Percentiles rank a stretch among this genome's conserved stretches.
phyloP scores from a whole-genome alignment of 805 yeast genomes.

The Ogataea corticis region DNA sequence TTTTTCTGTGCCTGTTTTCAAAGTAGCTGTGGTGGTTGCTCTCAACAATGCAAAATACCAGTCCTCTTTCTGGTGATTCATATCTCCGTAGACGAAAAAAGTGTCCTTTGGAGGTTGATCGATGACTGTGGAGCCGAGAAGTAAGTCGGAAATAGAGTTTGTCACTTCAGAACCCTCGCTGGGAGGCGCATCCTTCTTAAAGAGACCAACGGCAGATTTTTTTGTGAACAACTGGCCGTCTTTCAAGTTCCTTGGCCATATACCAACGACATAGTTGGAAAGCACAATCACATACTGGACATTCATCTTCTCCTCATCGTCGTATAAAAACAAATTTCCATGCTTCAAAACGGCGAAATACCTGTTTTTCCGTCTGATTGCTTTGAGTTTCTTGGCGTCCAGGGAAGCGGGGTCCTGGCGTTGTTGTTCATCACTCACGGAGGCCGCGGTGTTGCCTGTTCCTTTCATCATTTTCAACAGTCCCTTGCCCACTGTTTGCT shows the following conservation, averaged over 20 bases:
- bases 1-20: conserved; percentile 20
- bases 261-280: conserved; percentile 63
- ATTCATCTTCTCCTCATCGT: conserved; percentile 62
- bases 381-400: conserved; percentile 40
- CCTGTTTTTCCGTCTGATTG: conserved; percentile 53
- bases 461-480: conserved; percentile 26
- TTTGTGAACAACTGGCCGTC: conserved; percentile 84
- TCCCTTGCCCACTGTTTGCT: conserved; percentile 8
- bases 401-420: conserved; percentile 30
- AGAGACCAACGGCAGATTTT: conserved; percentile 73
- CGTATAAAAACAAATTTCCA: conserved; percentile 85
- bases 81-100: conserved; percentile 71
- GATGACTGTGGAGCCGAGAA: conserved; percentile 19
- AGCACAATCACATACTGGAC: conserved; percentile 79
- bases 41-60: conserved; percentile 86
- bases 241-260: conserved; percentile 79
- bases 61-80: conserved; percentile 84
- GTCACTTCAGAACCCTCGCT: conserved; percentile 29
- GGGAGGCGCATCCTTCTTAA: conserved; percentile 40
- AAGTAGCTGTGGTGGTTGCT: conserved; percentile 56
- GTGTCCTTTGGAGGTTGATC: conserved; percentile 38
- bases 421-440: conserved; percentile 7
- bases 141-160: conserved; percentile 57
- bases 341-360: conserved; percentile 77
- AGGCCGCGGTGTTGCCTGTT: conserved; percentile 1